Evolutionary conservation across 2,329 filamentous ascomycete genomes (phyloP), one percentile per base, ranked within the genome.

Genomic region (Xylariales sp.): DNA sequence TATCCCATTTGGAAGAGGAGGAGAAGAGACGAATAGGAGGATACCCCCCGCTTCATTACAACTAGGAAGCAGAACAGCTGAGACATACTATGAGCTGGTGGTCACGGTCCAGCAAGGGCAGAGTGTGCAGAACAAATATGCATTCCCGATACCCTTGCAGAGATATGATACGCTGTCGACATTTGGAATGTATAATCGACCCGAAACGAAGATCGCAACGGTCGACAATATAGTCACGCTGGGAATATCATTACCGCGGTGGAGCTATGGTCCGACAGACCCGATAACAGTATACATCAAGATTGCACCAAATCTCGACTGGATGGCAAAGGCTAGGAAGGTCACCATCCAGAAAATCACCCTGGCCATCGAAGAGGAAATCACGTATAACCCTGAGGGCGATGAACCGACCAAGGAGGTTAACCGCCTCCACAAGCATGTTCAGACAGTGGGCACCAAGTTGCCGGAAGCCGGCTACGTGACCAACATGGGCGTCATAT

Each of bases 121-220:
- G 51, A 80, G 81, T 52, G 81, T 87, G 44, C 88, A 96, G 65
- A 88, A 87, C 63, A 94, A 94, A 64, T 93, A 94, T 63, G 72
- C 81, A 5, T 96, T 96, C 51, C 88, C 93, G 2, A 85, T 97
- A 27, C 91, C 91, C 2, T 79, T 98, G 51, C 81, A 88, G 49
- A 78, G 93, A 57, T 98, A 97, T 67, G 93, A 98, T 62, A 98
- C 91, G 2, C 72, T 98, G 33, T 96, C 90, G 29, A 97, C 93
- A 2, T 98, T 98, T 66, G 93, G 93, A 63, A 97, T 97, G 93
- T 98, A 97, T 70, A 97, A 97, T 65, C 84, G 89, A 38, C 91
- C 90, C 13, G 91, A 96, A 62, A 85, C 85, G 42, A 88, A 88
- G 40, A 85, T 94, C 53, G 79, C 83, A 43, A 87, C 89, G 21